phyloP scores from a whole-genome alignment of 2,329 filamentous ascomycete genomes.

The Penicillium paneum region DNA sequence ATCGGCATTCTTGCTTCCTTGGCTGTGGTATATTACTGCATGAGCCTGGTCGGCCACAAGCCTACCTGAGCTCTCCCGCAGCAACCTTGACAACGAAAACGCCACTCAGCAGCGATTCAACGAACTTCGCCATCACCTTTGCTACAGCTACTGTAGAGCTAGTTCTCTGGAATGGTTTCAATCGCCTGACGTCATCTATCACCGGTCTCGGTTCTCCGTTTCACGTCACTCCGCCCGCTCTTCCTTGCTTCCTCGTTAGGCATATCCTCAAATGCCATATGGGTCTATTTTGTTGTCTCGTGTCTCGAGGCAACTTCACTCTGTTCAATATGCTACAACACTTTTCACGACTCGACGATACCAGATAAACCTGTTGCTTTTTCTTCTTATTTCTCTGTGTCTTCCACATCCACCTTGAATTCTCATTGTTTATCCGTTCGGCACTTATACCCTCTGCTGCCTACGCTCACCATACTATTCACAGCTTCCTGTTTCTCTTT shows the following conservation, averaged over 20 bases:
- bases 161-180: background rate
- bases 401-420: background rate
- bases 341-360: slow-evolving; percentile 18
- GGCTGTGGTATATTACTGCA: background rate
- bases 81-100: background rate
- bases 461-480: slow-evolving; percentile 1
- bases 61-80: background rate
- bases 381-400: background rate
- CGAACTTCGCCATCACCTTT: background rate
- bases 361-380: slow-evolving; percentile 8
- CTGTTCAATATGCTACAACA: background rate
- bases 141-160: background rate
- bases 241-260: background rate
- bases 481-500: background rate
- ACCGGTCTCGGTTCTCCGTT: background rate
- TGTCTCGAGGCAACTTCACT: background rate
- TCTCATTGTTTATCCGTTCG: slow-evolving; percentile 1
- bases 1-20: background rate
- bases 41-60: background rate
- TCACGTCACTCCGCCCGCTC: background rate
- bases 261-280: background rate
- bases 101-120: background rate
- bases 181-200: background rate
- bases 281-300: background rate
- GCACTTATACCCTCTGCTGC: slow-evolving; percentile 20